Percentiles rank a stretch among this genome's conserved stretches.
Conservation (phyloP, 2,329 filamentous ascomycete genomes). For the Fusarium sp. region DNA sequence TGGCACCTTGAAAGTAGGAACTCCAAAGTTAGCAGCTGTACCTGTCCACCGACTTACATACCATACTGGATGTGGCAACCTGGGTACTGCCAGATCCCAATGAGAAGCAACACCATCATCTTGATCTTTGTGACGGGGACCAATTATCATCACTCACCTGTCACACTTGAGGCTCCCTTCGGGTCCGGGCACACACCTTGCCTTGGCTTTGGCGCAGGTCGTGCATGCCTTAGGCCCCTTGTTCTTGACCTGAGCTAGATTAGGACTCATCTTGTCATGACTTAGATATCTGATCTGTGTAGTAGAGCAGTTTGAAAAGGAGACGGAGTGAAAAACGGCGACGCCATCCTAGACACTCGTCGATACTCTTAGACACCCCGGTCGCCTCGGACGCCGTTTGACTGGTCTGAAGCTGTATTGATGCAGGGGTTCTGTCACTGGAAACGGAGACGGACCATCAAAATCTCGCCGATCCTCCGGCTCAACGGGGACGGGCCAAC, state of each 20-base stretch:
- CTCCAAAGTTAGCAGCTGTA: conserved; percentile 31
- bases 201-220: conserved; percentile 68
- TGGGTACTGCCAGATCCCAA: background rate
- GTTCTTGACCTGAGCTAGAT: conserved; percentile 46
- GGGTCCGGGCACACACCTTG: conserved; percentile 63
- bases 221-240: conserved; percentile 66
- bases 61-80: conserved; percentile 1
- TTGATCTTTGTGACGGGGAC: background rate
- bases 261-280: conserved; percentile 44
- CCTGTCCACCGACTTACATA: conserved; percentile 15
- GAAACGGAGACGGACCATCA: conserved; percentile 48
- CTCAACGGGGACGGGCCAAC: conserved; percentile 9
- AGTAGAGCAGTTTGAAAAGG: conserved; percentile 41
- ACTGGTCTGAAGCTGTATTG: conserved; percentile 32
- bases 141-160: conserved; percentile 56
- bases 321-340: conserved; percentile 40
- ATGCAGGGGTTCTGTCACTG: conserved; percentile 31
- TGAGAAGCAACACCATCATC: conserved; percentile 8
- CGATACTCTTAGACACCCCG: conserved; percentile 26
- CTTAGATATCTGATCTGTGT: conserved; percentile 28
- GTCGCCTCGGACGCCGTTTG: conserved; percentile 36
- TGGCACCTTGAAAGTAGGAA: conserved; percentile 58
- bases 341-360: conserved; percentile 33
- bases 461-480: conserved; percentile 53
- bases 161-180: conserved; percentile 61